phyloP scores from a whole-genome alignment of 176 grass and related monocot species.

The Coix lacrymajobi region DNA sequence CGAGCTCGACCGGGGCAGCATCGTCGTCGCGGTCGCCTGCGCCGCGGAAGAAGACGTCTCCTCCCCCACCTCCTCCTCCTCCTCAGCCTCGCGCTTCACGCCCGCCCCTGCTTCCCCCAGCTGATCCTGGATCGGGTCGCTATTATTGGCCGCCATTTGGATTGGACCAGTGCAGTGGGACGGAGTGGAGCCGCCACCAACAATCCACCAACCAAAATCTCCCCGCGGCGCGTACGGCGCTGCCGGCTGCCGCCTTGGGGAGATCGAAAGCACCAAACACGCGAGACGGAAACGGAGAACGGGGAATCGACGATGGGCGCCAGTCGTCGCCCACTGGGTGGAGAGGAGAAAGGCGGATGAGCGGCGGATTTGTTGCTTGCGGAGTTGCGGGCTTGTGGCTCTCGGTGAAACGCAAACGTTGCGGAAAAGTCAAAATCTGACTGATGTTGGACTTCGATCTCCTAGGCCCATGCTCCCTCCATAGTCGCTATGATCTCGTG shows the following conservation, averaged over 20 bases:
- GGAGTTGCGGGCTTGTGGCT: neutral
- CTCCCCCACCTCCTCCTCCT: neutral
- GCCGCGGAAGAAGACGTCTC: neutral
- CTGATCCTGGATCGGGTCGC: slow-evolving; percentile 29
- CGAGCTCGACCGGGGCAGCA: slow-evolving; percentile 72
- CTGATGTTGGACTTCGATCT: neutral
- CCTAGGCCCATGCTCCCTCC: too few relatives aligned
- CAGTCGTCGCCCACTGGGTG: neutral
- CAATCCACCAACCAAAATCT: slow-evolving; percentile 28
- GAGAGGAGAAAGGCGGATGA: neutral
- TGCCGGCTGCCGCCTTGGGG: slow-evolving; percentile 10
- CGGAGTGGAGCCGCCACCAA: slow-evolving; percentile 42
- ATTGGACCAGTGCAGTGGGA: slow-evolving; percentile 25
- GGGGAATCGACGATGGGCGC: neutral
- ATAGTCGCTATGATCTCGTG: too few relatives aligned
- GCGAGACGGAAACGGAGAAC: neutral
- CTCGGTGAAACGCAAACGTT: neutral
- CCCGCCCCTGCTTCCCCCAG: slow-evolving; percentile 1
- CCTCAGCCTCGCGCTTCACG: slow-evolving; percentile 36
- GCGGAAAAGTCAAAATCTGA: slow-evolving; percentile 15
- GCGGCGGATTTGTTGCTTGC: neutral
- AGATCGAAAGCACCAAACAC: slow-evolving; percentile 37
- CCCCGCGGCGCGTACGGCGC: slow-evolving; percentile 8
- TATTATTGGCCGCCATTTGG: slow-evolving; percentile 54
- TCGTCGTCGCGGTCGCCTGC: neutral